Evolutionary conservation across 2,329 filamentous ascomycete genomes (phyloP).

Genomic region (Mycocentrospora acerina): DNA sequence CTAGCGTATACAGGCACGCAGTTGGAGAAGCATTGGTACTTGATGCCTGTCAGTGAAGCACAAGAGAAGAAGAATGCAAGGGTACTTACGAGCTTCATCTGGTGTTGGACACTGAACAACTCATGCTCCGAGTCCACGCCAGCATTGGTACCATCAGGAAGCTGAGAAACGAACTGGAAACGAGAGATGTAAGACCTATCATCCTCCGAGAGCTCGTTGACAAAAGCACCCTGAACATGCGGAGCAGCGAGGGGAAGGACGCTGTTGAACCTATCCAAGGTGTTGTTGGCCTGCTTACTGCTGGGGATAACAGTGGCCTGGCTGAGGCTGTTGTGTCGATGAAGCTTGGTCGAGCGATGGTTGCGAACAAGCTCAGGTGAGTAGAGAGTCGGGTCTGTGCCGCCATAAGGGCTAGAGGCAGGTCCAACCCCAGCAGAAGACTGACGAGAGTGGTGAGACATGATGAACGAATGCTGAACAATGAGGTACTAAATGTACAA

Average conservation of each 20-base stretch:
- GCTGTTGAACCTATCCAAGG: conserved; percentile 8
- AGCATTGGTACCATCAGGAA: conserved; percentile 22
- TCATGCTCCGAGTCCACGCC: conserved; percentile 28
- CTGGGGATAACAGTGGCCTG: conserved; percentile 14
- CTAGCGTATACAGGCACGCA: conserved; percentile 21
- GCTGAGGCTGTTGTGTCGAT: conserved; percentile 10
- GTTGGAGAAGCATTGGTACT: conserved; percentile 30
- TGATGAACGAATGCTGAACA: conserved; percentile 21
- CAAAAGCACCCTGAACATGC: conserved; percentile 19
- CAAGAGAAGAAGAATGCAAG: conserved; percentile 1
- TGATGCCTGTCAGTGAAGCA: conserved; percentile 15
- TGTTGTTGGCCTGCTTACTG: conserved; percentile 6
- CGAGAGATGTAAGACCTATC: conserved; percentile 26
- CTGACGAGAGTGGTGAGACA: conserved; percentile 29
- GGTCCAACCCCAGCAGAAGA: conserved; percentile 23
- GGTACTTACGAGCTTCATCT: conserved; percentile 33
- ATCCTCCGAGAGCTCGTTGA: conserved; percentile 28
- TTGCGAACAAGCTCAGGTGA: conserved; percentile 27
- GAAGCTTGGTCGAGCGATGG: conserved; percentile 3
- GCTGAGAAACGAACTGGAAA: conserved; percentile 21
- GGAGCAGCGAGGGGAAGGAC: conserved; percentile 15
- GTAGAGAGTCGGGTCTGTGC: conserved; percentile 32
- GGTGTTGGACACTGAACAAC: conserved; percentile 22
- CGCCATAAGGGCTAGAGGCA: conserved; percentile 27
- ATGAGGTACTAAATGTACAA: conserved; percentile 19